Evolutionary conservation across 2,329 filamentous ascomycete species (phyloP).

Genomic region (Aspergillus sp.): DNA sequence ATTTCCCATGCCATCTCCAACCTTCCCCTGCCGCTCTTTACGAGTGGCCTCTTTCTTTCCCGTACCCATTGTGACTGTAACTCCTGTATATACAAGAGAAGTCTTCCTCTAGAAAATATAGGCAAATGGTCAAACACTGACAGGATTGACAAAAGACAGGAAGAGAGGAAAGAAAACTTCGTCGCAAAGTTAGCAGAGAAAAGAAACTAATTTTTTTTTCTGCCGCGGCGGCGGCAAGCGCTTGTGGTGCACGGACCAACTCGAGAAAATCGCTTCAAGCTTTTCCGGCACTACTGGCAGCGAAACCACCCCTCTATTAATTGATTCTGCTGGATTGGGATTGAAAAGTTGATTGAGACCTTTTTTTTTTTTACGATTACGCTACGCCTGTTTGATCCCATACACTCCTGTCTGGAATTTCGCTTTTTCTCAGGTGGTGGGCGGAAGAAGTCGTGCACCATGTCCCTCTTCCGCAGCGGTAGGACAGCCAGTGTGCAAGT

Average conservation of each 20-base stretch:
- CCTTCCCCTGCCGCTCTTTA: constrained; percentile 76
- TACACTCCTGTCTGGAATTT: not conserved
- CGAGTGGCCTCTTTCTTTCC: constrained; percentile 85
- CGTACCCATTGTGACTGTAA: constrained; percentile 60
- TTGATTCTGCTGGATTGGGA: too few species aligned
- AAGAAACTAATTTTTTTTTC: constrained; percentile 28
- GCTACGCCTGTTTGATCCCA: not conserved
- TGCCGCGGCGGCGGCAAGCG: constrained; percentile 21
- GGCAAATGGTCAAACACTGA: constrained; percentile 13
- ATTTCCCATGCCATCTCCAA: constrained; percentile 79
- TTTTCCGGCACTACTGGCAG: constrained; percentile 11
- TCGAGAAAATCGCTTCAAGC: constrained; percentile 30
- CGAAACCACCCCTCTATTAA: too few species aligned
- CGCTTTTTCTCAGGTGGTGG: not conserved
- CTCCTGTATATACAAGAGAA: constrained; percentile 12
- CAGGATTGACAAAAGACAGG: constrained; percentile 23
- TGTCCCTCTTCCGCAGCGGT: constrained; percentile 32
- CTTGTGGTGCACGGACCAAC: constrained; percentile 29
- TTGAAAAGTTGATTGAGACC: not conserved
- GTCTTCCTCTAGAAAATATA: constrained; percentile 19
- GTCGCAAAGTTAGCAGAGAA: constrained; percentile 13
- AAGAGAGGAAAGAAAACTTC: constrained; percentile 12
- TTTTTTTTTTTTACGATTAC: not conserved
- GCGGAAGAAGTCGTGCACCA: constrained; percentile 9
- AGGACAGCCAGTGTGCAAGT: constrained; percentile 29